Conservation (phyloP, 1,284 basidiomycete species). For the Pterula multifida region DNA sequence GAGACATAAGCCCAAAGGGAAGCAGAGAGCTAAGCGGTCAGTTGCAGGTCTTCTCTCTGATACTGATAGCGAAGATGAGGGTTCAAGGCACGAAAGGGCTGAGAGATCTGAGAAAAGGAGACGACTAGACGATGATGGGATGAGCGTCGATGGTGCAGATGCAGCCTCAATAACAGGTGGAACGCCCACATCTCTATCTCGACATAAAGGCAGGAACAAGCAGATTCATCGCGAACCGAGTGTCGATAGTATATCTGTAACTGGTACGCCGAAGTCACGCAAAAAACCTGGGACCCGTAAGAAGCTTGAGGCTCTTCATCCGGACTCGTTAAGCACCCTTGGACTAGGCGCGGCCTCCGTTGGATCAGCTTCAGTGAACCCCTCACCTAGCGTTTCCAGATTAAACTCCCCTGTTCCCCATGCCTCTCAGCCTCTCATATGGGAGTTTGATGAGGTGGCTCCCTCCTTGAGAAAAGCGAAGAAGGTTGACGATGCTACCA, state of each 20-base stretch:
- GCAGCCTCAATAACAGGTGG: neutral
- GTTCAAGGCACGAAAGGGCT: slow-evolving; percentile 1
- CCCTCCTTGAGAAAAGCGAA: slow-evolving; percentile 63
- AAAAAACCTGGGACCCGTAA: neutral
- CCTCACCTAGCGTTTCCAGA: slow-evolving; percentile 2
- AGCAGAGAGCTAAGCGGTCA: slow-evolving; percentile 8
- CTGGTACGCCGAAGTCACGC: neutral
- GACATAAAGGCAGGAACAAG: slow-evolving; percentile 23
- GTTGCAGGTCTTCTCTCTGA: neutral
- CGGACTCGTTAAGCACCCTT: neutral
- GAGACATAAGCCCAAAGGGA: slow-evolving; percentile 15
- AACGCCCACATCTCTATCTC: neutral
- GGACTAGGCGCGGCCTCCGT: neutral
- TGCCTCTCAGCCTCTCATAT: slow-evolving; percentile 52
- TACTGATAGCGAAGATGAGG: neutral
- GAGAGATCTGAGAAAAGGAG: slow-evolving; percentile 37
- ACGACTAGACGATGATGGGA: slow-evolving; percentile 18
- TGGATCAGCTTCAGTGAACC: neutral
- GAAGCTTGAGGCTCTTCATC: neutral
- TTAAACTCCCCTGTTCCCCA: slow-evolving; percentile 24
- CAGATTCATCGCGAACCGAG: slow-evolving; percentile 22
- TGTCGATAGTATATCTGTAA: slow-evolving; percentile 12
- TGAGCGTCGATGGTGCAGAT: neutral
- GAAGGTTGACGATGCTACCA: slow-evolving; percentile 57
- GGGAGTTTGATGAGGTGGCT: slow-evolving; percentile 55